Base-by-base conservation (phyloP, 2,329 filamentous ascomycete genomes). In the Tricladium varicosporioides region DNA sequence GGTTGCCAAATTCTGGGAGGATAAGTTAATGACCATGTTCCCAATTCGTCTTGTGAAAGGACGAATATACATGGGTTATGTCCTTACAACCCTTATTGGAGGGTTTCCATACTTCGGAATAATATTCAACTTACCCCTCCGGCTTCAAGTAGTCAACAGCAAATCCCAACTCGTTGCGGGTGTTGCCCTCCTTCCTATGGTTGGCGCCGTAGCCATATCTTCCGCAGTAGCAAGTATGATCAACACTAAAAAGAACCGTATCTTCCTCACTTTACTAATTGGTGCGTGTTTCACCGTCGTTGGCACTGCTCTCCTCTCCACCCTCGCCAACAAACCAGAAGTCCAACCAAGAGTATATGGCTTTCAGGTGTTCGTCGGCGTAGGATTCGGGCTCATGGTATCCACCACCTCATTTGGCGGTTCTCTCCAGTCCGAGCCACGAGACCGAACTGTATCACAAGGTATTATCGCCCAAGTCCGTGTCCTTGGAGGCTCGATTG, bases 381-480 rank as follows among this genome's bases (percentile, higher is more conserved):
- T 85, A 0, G 83, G 83, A 0, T 80, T 85, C 14, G 83, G 83
- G 0, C 74, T 86, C 3, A 60, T 60, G 32, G 60, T 67, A 1
- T 63, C 62, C 0, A 65, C 61, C n/a, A 57, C 60, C 9, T 60
- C 59, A 1, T 82, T 86, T 56, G 78, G 84, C 64, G 81, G 80
- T 2, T 80, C 79, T 47, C 74, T 84, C 13, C 76, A 83, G 48
- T 71, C 74, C 2, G 76, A 79, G 0, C 71, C 75, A 2, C 48
- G 48, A 36, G 63, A 65, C 15, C 69, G 72, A 7, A 73, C 83
- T 0, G 79, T 82, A 1, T 82, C 81, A 0, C 82, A 86, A 62
- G 84, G 83, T 0, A 78, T 82, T 4, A 75, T 85, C 8, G 80
- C 82, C 1, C 83, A 86, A 67, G 78, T 80, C 2, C 77, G 83